Base-by-base conservation (phyloP, 495 filamentous ascomycete genomes). In the Hypoxylon subgilvum region DNA sequence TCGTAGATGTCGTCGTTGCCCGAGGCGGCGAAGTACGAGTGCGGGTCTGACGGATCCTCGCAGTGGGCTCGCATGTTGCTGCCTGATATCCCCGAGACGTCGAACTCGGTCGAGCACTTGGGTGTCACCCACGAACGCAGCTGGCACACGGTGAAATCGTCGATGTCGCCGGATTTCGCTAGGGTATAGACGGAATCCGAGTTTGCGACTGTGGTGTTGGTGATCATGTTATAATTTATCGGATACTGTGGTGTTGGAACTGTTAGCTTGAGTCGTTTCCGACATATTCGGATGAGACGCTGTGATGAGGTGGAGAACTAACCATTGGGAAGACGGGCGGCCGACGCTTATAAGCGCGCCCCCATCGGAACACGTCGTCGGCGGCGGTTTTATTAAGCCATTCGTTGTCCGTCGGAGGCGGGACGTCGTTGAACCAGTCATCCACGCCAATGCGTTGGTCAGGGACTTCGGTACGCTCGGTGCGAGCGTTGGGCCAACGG, bases 321-420 rank as follows among this genome's bases (percentile, higher is more conserved):
- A 78, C 75, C 48, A 74, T 82, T n/a, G 79, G 79, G 60, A 91
- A 92, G 30, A 86, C 69, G 0, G 88, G 87, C 0, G 84, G 82
- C 1, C 73, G 74, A 34, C 84, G 74, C 2, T 65, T 63, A 22
- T 82, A 78, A 17, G 72, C 63, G 5, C 63, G 41, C 1, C 81
- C 83, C 76, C 86, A 91, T 10, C 78, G 74, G 63, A 92, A 92
- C 17, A 92, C 68, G 22, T 87, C 80, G 48, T 91, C 88, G 12
- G 90, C 81, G 0, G 70, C 78, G 1, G 88, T 90, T 2, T 66
- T 65, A 56, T 88, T 88, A 0, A 78, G 46, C 68, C 70, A 83
- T 8, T 69, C 61, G 9, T 71, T 59, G 4, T 57, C 54, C 4
- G 35, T 27, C 0, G 74, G 68, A 0, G 28, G 14, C 9, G 66